Conservation (phyloP, 306 rosid genomes). For the Ammopiptanthus mongolicus region DNA sequence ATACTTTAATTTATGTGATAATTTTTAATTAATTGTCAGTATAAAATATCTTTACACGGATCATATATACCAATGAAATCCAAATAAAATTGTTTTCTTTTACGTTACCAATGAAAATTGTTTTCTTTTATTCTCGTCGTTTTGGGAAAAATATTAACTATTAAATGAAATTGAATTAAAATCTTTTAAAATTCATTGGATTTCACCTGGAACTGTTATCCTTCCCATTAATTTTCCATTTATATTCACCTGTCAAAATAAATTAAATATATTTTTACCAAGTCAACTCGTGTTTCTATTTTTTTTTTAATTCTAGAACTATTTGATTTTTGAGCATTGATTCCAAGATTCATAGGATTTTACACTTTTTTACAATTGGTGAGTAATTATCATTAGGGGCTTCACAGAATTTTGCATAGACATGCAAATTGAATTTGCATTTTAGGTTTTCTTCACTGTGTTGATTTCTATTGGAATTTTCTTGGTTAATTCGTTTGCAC, state of each 20-base stretch:
- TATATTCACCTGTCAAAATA: conserved; percentile 30
- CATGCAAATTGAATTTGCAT: conserved; percentile 36
- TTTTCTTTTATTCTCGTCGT: not conserved
- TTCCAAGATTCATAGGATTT: conserved; percentile 30
- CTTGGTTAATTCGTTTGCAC: conserved; percentile 27
- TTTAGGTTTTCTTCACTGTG: conserved; percentile 28
- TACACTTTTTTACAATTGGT: conserved; percentile 20
- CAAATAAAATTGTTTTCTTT: too few species aligned
- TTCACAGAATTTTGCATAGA: conserved; percentile 27
- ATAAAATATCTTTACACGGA: too few species aligned
- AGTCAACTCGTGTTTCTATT: conserved; percentile 41
- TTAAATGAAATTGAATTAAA: not conserved
- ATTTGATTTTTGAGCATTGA: conserved; percentile 28
- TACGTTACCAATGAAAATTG: too few species aligned
- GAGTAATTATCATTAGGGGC: conserved; percentile 23
- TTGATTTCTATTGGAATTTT: conserved; percentile 24
- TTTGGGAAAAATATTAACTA: not conserved
- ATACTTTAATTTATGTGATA: too few species aligned
- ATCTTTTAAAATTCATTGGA: not conserved
- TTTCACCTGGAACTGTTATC: conserved; percentile 11
- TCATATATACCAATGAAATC: too few species aligned
- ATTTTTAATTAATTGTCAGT: too few species aligned
- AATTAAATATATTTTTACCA: conserved; percentile 29
- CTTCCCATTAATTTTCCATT: conserved; percentile 21
- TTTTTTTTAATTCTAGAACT: not conserved